Base-by-base conservation (phyloP, 75 land plant genomes). In the Sequoiadendron giganteum region DNA sequence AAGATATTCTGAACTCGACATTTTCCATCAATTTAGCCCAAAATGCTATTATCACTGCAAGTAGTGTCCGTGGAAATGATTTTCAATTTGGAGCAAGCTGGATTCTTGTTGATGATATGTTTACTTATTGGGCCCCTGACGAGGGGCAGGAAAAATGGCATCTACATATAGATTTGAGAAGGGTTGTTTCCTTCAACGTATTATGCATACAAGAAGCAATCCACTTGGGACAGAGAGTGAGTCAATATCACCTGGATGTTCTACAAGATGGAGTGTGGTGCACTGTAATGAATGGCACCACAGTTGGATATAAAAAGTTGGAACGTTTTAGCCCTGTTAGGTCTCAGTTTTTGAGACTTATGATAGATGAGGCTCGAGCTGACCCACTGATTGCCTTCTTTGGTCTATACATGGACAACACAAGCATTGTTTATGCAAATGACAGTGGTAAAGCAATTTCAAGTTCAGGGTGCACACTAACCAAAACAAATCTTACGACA, bases 211-310 rank as follows among this genome's bases (percentile, higher is more conserved):
- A 96, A 52, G 99, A 97, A 93, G 91, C 99, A 15, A 92, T 97
- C 86, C 94, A 92, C 28, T 88, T 96, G 94, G 99, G 99, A 15
- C 99, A 97, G 88, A 90, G 99, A 19, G 88, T 97, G 56, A 86
- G 72, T 18, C 68, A 87, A 68, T 95, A 94, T 56, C 93, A 93
- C 85, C 89, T 96, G 14, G 95, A 96, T 77, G 85, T 90, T 81
- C 48, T 86, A 77, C 48, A 68, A 81, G 87, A 83, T 30, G 91
- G 90, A 36, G 80, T 86, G 19, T 97, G 97, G 97, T 40, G 75
- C 32, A 90, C 45, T 58, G 88, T 92, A 45, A 81, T 40, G n/a
- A 86, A 87, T 34, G 99, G 98, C 14, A 95, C 97, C 40, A 97
- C 99, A 19, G 92, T 97, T 48, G 99, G 99, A 25, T 94, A 95